Evolutionary conservation across 495 filamentous ascomycete species (phyloP).

Genomic region (Lasiosphaeriaceae sp.): DNA sequence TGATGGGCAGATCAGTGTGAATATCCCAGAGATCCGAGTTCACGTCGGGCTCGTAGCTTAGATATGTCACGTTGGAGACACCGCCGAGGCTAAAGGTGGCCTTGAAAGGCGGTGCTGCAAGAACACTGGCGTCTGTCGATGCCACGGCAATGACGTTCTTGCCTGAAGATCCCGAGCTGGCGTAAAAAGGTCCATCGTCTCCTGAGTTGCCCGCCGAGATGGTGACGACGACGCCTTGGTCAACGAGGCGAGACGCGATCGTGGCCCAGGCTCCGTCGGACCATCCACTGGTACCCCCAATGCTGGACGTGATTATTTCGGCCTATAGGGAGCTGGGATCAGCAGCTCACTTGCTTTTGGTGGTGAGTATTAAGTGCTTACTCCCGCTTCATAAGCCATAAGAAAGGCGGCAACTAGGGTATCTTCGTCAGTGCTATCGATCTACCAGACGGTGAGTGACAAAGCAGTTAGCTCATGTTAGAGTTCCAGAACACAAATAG

Average conservation of each 20-base stretch:
- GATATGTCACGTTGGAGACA: conserved; percentile 17
- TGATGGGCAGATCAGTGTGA: conserved; percentile 16
- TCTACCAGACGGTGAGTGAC: background rate
- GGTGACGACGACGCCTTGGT: conserved; percentile 30
- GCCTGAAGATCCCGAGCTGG: conserved; percentile 27
- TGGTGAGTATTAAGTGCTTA: conserved; percentile 8
- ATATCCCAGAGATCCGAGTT: conserved; percentile 14
- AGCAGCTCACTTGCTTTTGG: background rate
- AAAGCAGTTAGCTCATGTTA: background rate
- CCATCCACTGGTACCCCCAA: conserved; percentile 28
- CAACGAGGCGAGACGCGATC: conserved; percentile 28
- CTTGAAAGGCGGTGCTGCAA: conserved; percentile 24
- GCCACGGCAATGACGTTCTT: conserved; percentile 28
- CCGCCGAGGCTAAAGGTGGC: conserved; percentile 27
- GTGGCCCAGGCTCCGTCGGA: conserved; percentile 30
- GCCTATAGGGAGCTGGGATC: conserved; percentile 13
- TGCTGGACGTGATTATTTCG: conserved; percentile 32
- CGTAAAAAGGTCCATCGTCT: conserved; percentile 28
- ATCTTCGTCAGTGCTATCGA: conserved; percentile 25
- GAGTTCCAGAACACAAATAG: too few species aligned
- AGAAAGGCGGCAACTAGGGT: conserved; percentile 27
- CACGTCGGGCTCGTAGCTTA: conserved; percentile 21
- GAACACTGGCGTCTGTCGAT: conserved; percentile 20
- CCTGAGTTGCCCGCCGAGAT: conserved; percentile 33
- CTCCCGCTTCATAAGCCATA: conserved; percentile 27